Evolutionary conservation across 208 protist species (phyloP).

Genomic region (Trypanosoma congolense): DNA sequence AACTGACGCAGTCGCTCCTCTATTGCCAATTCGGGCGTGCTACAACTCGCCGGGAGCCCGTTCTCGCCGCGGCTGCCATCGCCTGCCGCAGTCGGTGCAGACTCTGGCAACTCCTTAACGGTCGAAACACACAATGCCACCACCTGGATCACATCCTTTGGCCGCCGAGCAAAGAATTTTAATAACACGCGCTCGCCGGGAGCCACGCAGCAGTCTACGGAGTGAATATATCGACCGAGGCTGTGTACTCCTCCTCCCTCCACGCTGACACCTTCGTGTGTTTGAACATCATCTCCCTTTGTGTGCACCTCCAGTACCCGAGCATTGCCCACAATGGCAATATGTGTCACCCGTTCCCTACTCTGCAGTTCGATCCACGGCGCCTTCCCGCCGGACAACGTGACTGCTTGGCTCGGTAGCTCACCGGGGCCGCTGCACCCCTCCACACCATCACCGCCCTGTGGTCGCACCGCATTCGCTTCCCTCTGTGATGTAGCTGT

Average conservation of each 20-base stretch:
- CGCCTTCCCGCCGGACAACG: constrained; percentile 1
- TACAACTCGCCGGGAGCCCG: too few species aligned
- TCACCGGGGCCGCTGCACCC: too few species aligned
- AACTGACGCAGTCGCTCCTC: constrained; percentile 13
- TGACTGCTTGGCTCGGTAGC: constrained; percentile 3
- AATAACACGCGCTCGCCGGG: constrained; percentile 25
- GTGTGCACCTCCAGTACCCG: constrained; percentile 15
- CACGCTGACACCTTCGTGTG: constrained; percentile 15
- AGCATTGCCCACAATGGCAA: constrained; percentile 27
- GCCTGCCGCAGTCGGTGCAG: not conserved
- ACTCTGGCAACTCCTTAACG: not conserved
- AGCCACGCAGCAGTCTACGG: constrained; percentile 4
- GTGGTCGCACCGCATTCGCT: too few species aligned
- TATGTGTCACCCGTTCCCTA: constrained; percentile 8
- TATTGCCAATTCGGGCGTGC: too few species aligned
- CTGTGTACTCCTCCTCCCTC: constrained; percentile 3
- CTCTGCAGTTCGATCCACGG: constrained; percentile 22
- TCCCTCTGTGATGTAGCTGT: constrained; percentile 2
- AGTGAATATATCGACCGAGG: constrained; percentile 1
- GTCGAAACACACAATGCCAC: constrained; percentile 17
- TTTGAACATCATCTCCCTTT: constrained; percentile 8
- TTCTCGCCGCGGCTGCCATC: too few species aligned
- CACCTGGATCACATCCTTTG: constrained; percentile 12
- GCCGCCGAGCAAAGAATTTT: constrained; percentile 33
- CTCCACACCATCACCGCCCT: too few species aligned